Percentiles rank a stretch among this genome's conserved stretches.
These are phyloP conservation scores for Leccinum truebloodii DNA, from an alignment of 768 basidiomycete genomes.

Conservation along the genomic window DNA sequence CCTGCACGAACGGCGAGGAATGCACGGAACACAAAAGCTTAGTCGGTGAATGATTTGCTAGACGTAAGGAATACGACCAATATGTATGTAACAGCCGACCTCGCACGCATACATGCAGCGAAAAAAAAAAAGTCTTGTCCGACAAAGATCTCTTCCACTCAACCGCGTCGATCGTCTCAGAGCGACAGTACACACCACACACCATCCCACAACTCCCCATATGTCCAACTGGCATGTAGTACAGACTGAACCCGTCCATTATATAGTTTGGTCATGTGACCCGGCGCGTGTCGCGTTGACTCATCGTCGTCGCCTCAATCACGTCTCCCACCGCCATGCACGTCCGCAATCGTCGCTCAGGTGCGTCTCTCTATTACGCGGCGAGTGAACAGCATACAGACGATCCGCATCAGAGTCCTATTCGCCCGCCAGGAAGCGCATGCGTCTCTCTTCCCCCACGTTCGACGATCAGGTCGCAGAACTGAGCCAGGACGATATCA, in stretches of 20 bases:
- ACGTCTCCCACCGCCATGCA: conserved; percentile 3
- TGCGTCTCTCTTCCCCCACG: conserved; percentile 65
- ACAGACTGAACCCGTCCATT: background rate
- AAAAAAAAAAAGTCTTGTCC: background rate
- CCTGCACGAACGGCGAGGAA: conserved; percentile 30
- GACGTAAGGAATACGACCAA: conserved; percentile 5
- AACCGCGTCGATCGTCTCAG: background rate
- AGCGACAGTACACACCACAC: background rate
- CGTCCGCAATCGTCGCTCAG: background rate
- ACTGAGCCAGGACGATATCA: conserved; percentile 55
- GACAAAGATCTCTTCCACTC: background rate
- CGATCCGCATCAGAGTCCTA: background rate
- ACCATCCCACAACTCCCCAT: background rate
- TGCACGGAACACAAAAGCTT: conserved; percentile 27
- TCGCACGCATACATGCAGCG: background rate
- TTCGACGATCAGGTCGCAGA: conserved; percentile 55
- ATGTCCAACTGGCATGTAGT: background rate
- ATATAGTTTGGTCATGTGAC: conserved; percentile 23
- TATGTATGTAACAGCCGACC: background rate
- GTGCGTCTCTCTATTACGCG: background rate
- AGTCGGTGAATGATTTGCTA: conserved; percentile 26
- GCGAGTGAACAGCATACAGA: background rate
- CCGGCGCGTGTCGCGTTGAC: conserved; percentile 5
- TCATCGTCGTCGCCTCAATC: background rate
- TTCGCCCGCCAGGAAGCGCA: conserved; percentile 54